Percentiles rank a stretch among this genome's conserved stretches.
These are phyloP conservation scores for Globisporangium sylvaticum DNA, from an alignment of 352 stramenopile genomes.

Conservation along the genomic window DNA sequence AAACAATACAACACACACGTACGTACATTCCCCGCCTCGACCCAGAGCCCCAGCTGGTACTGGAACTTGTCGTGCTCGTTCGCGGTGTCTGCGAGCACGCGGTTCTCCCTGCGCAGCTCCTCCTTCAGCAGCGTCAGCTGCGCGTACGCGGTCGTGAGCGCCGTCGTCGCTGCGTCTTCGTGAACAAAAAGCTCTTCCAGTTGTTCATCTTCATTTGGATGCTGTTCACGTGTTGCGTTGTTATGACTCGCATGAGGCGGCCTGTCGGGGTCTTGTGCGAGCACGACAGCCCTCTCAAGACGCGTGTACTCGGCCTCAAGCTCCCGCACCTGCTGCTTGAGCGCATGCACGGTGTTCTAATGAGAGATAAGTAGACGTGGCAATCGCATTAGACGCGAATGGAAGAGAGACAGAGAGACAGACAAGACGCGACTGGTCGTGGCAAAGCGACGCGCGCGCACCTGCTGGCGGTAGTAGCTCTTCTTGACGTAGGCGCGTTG, in stretches of 20 bases:
- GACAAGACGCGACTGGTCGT: background rate
- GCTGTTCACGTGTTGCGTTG: background rate
- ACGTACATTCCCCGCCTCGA: constrained; percentile 19
- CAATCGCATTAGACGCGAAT: background rate
- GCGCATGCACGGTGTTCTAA: constrained; percentile 25
- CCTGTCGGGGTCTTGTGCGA: background rate
- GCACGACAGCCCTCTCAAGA: constrained; percentile 3
- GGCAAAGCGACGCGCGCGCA: constrained; percentile 3
- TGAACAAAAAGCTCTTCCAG: background rate
- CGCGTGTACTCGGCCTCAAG: constrained; percentile 20
- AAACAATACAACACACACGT: background rate
- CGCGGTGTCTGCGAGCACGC: constrained; percentile 30
- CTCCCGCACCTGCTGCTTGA: constrained; percentile 24
- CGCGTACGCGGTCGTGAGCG: constrained; percentile 40
- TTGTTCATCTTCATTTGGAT: background rate
- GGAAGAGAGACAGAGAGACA: background rate
- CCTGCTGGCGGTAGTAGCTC: constrained; percentile 40
- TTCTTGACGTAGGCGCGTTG: constrained; percentile 53
- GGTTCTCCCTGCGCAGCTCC: constrained; percentile 41
- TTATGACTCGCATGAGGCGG: background rate
- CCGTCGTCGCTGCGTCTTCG: background rate
- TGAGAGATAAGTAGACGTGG: background rate
- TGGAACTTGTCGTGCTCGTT: constrained; percentile 39
- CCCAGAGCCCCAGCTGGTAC: constrained; percentile 28
- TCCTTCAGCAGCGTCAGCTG: constrained; percentile 46